Percentiles rank a stretch among this genome's conserved stretches.
phyloP scores from a whole-genome alignment of 1,284 basidiomycete genomes.

The Ustilago esculenta region DNA sequence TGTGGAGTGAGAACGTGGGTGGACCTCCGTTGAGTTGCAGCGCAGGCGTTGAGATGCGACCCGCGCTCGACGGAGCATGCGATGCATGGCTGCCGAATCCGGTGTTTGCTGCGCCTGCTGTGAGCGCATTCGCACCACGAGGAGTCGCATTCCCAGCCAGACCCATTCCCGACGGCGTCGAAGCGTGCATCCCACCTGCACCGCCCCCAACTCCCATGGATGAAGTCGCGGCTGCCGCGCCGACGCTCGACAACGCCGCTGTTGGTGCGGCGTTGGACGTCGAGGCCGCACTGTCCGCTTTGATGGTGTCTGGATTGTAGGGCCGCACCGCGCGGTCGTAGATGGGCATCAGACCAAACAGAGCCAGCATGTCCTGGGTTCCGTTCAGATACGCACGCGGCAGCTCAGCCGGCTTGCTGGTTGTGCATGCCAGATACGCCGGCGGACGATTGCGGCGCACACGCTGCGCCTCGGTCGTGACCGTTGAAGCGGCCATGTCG shows the following conservation, averaged over 20 bases:
- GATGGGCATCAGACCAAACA: slow-evolving; percentile 55
- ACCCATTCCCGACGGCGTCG: slow-evolving; percentile 5
- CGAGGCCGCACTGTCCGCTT: slow-evolving; percentile 15
- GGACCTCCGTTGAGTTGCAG: slow-evolving; percentile 36
- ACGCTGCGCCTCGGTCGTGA: slow-evolving; percentile 24
- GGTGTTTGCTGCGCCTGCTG: slow-evolving; percentile 7
- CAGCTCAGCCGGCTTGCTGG: slow-evolving; percentile 26
- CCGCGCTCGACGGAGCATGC: slow-evolving; percentile 23
- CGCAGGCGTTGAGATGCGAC: slow-evolving; percentile 37
- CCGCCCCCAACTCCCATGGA: neutral
- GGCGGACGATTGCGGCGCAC: slow-evolving; percentile 11
- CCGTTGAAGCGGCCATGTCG: slow-evolving; percentile 3
- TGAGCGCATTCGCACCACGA: slow-evolving; percentile 6
- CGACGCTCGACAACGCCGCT: neutral
- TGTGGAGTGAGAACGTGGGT: slow-evolving; percentile 33
- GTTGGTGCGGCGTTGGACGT: neutral
- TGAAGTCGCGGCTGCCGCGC: neutral
- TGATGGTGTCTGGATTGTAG: slow-evolving; percentile 39
- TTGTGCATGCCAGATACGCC: slow-evolving; percentile 33
- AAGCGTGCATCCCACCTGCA: slow-evolving; percentile 4
- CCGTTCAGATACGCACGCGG: slow-evolving; percentile 49
- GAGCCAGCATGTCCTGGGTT: slow-evolving; percentile 53
- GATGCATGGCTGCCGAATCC: slow-evolving; percentile 13
- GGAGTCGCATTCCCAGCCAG: slow-evolving; percentile 6
- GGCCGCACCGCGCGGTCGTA: slow-evolving; percentile 57